Base-by-base conservation (phyloP, 345 rosid genomes). In the Acer saccharum region DNA sequence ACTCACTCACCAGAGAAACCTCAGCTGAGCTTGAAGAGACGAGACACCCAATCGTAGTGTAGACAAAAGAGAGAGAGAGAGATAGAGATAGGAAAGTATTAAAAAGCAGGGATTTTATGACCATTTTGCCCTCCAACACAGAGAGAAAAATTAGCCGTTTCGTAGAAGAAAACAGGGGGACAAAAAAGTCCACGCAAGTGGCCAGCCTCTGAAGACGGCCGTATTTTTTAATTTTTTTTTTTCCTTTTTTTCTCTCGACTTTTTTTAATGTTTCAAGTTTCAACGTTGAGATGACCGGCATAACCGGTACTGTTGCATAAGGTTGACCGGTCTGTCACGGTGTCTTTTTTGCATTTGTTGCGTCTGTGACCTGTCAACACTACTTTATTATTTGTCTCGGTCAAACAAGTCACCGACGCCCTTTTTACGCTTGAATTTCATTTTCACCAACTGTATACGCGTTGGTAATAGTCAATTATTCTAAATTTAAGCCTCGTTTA, bases 281-380 rank as follows among this genome's bases (percentile, higher is more conserved):
- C 44, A 70, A 18, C 27, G 39, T 20, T 17, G 41, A 7, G 75
- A 73, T 29, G 70, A 86, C 86, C 75, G 87, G 85, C 48, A 39
- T 20, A 76, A 61, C 85, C 84, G 83, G 89, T 84, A 16, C 41
- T 12, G 25, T 43, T 71, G 1, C 0, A 35, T 4, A 62, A 39
- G 6, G 81, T 79, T 83, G 80, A 81, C 79, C 20, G 73, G 81
- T 58, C 65, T 17, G 10, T 23, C 82, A 64, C 83, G 57, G 32
- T 70, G 6, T 35, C 4, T 11, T 11, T 17, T 18, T 9, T 7
- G 3, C 18, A 14, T 0, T 16, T 18, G 50, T 21, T 39, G 16
- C 57, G 20, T 46, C 61, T 5, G 6, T 63, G 46, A 74, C 44
- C 46, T 73, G 68, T 73, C 46, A 4, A 2, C 27, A 46, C 62